Evolutionary conservation across 2,329 filamentous ascomycete genomes (phyloP).

Genomic region (Exserohilum rostratum): DNA sequence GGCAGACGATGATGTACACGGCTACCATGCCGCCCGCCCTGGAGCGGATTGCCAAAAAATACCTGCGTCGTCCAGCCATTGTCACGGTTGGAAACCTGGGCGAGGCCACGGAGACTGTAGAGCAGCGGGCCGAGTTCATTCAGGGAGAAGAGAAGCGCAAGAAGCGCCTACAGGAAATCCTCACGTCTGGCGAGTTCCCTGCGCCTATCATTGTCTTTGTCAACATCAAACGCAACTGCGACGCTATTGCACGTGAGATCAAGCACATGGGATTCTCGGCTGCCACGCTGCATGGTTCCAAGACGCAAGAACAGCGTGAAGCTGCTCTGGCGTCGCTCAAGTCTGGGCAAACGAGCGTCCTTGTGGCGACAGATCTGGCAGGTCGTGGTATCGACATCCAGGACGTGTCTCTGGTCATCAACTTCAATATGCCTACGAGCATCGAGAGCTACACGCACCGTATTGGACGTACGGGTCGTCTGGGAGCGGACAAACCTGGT

Average conservation of each 20-base stretch:
- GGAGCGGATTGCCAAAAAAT: slow-evolving; percentile 96
- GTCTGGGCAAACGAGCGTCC: slow-evolving; percentile 78
- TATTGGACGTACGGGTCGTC: slow-evolving; percentile 92
- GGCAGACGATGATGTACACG: slow-evolving; percentile 99
- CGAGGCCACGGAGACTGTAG: slow-evolving; percentile 96
- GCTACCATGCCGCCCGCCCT: slow-evolving; percentile 94
- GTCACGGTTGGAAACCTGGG: slow-evolving; percentile 94
- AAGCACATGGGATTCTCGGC: slow-evolving; percentile 89
- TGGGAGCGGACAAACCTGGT: slow-evolving; percentile 84
- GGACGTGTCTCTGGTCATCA: slow-evolving; percentile 91
- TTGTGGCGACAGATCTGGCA: slow-evolving; percentile 94
- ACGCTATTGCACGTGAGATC: slow-evolving; percentile 91
- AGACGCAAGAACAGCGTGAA: slow-evolving; percentile 97
- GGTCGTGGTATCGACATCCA: slow-evolving; percentile 97
- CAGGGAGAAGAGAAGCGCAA: slow-evolving; percentile 93
- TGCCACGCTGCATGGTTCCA: slow-evolving; percentile 91
- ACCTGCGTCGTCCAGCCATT: slow-evolving; percentile 88
- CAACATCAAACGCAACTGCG: slow-evolving; percentile 99
- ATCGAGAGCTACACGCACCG: slow-evolving; percentile 98
- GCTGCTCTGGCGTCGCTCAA: slow-evolving; percentile 86
- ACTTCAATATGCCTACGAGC: slow-evolving; percentile 96
- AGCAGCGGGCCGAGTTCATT: slow-evolving; percentile 94
- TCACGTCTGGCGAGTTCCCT: slow-evolving; percentile 77
- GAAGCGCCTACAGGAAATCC: slow-evolving; percentile 91
- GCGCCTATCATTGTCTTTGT: slow-evolving; percentile 98